phyloP scores from a whole-genome alignment of 116 monocot genomes.

The Trichopus zeylanicus region DNA sequence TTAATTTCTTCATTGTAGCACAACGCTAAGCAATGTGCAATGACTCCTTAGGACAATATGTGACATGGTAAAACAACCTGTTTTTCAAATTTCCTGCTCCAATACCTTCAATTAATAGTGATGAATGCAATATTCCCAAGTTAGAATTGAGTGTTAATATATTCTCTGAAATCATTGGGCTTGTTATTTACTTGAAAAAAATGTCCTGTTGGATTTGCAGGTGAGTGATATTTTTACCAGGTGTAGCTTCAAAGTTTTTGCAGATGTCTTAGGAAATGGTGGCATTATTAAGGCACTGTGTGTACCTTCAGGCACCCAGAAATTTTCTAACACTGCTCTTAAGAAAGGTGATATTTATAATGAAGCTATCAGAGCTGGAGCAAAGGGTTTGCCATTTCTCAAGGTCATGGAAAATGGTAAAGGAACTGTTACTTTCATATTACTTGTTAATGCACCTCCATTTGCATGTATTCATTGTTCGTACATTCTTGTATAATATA shows the following conservation, averaged over 20 bases:
- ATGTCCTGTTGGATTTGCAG: slow-evolving; percentile 39
- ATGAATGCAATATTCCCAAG: no score
- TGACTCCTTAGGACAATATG: no score
- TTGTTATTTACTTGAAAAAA: not conserved
- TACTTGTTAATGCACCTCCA: not conserved
- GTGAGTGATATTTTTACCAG: slow-evolving; percentile 57
- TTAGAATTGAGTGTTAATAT: no score
- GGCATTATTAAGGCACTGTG: slow-evolving; percentile 77
- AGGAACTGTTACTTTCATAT: not conserved
- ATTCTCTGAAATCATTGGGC: no score
- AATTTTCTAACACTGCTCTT: slow-evolving; percentile 88
- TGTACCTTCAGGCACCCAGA: slow-evolving; percentile 61
- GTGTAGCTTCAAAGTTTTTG: slow-evolving; percentile 79
- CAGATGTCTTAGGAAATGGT: slow-evolving; percentile 61
- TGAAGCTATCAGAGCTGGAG: slow-evolving; percentile 91
- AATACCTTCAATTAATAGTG: no score
- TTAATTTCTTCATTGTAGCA: not conserved
- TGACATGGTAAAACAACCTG: not conserved
- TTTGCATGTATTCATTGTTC: not conserved
- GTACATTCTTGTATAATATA: not conserved
- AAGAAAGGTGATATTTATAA: slow-evolving; percentile 84
- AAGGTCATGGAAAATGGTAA: slow-evolving; percentile 88
- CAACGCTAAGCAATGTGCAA: not conserved
- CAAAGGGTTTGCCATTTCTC: slow-evolving; percentile 96
- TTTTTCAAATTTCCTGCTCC: not conserved